Conservation (phyloP, 257 asterid genomes). For the Nicotiana noctiflora region DNA sequence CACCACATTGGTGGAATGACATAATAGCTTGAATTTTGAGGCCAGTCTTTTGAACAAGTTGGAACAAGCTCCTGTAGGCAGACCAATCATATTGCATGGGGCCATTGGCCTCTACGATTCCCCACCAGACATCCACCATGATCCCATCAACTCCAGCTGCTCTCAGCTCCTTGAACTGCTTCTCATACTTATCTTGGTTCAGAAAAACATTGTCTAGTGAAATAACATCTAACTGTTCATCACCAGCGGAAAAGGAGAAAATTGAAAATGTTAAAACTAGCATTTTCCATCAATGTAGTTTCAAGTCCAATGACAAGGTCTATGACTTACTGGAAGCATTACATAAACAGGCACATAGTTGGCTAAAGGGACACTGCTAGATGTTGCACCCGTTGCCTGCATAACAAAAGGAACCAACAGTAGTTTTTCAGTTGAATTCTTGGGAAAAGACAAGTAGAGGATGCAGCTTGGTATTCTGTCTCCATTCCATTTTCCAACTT, state of each 20-base stretch:
- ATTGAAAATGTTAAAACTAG: not conserved
- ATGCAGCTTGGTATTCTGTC: not conserved
- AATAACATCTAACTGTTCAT: slow-evolving; percentile 50
- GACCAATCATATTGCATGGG: slow-evolving; percentile 66
- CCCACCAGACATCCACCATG: slow-evolving; percentile 98
- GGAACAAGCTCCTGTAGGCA: slow-evolving; percentile 51
- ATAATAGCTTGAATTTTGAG: slow-evolving; percentile 64
- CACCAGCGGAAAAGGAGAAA: slow-evolving; percentile 8
- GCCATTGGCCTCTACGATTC: slow-evolving; percentile 54
- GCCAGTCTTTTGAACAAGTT: slow-evolving; percentile 44
- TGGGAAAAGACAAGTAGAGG: not conserved
- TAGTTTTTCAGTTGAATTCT: not conserved
- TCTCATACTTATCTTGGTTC: slow-evolving; percentile 38
- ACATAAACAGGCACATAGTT: slow-evolving; percentile 67
- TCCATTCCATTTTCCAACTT: not conserved
- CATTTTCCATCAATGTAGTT: not conserved
- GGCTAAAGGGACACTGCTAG: slow-evolving; percentile 14
- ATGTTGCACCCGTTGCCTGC: slow-evolving; percentile 23
- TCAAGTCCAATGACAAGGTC: not conserved
- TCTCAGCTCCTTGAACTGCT: slow-evolving; percentile 48
- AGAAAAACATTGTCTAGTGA: slow-evolving; percentile 44
- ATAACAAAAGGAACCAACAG: not conserved
- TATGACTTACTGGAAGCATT: slow-evolving; percentile 60
- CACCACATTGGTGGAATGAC: slow-evolving; percentile 95
- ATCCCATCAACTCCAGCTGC: slow-evolving; percentile 69